phyloP scores from a whole-genome alignment of 2,329 filamentous ascomycete species.

The Davidsoniella eucalypti region DNA sequence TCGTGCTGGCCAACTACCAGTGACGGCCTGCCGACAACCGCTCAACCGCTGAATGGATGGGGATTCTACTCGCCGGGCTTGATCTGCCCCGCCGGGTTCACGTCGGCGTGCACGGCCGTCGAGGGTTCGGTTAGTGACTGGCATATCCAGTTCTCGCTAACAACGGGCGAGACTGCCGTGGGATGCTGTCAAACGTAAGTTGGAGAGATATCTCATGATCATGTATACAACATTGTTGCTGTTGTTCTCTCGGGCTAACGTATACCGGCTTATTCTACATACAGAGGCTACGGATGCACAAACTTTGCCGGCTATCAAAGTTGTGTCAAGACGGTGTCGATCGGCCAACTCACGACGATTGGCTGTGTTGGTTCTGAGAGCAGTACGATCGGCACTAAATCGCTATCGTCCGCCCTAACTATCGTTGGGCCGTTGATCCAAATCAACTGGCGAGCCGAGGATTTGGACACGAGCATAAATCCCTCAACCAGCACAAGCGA shows the following conservation, averaged over 20 bases:
- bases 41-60: conserved; percentile 15
- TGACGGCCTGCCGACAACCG: neutral
- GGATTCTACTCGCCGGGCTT: conserved; percentile 20
- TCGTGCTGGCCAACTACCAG: conserved; percentile 1
- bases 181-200: conserved; percentile 17
- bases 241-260: no score
- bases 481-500: neutral
- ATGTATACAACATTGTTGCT: no score
- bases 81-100: conserved; percentile 17
- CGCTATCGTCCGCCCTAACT: neutral
- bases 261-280: no score
- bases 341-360: neutral
- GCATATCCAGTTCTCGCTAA: conserved; percentile 15
- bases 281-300: no score
- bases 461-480: conserved; percentile 13
- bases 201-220: neutral
- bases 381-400: neutral
- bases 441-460: conserved; percentile 17
- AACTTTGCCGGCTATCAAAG: no score
- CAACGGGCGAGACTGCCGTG: conserved; percentile 15
- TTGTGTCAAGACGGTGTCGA: no score
- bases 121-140: conserved; percentile 13
- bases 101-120: conserved; percentile 17
- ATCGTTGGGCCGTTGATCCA: conserved; percentile 19
- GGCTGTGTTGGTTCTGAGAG: neutral